A percentile compares a stretch with the other conserved stretches of the same genome.
phyloP scores from a whole-genome alignment of 768 basidiomycete genomes.

The Mycena capillaripes region DNA sequence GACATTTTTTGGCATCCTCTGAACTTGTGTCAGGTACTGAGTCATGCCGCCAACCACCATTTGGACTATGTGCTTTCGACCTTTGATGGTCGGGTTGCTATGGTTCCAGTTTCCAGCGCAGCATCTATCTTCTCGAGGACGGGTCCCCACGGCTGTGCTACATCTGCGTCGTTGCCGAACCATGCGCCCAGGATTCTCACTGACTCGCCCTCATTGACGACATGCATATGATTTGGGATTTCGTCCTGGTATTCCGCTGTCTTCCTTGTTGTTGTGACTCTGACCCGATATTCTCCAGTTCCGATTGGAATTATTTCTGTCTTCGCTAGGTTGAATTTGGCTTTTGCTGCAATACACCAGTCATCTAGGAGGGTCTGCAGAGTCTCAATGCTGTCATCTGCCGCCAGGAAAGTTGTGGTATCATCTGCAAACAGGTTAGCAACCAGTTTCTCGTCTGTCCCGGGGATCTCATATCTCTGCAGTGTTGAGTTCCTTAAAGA shows the following conservation, averaged over 20 bases:
- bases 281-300: conserved; percentile 12
- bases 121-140: neutral
- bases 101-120: neutral
- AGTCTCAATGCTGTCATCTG: neutral
- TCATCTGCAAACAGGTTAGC: conserved; percentile 4
- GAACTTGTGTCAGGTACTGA: conserved; percentile 36
- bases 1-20: conserved; percentile 38
- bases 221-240: neutral
- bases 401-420: neutral
- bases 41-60: conserved; percentile 34
- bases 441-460: neutral
- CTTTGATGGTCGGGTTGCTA: conserved; percentile 3
- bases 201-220: neutral
- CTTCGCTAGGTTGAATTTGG: conserved; percentile 47
- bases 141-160: neutral
- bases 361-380: conserved; percentile 20
- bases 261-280: neutral
- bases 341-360: conserved; percentile 47
- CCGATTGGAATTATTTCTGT: conserved; percentile 49
- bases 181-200: neutral
- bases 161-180: neutral
- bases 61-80: conserved; percentile 6
- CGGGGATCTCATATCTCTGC: neutral
- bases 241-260: neutral
- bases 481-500: neutral